These are phyloP conservation scores for Pseudonectria foliicola DNA, from an alignment of 2,329 filamentous ascomycete genomes.

Conservation along the genomic window DNA sequence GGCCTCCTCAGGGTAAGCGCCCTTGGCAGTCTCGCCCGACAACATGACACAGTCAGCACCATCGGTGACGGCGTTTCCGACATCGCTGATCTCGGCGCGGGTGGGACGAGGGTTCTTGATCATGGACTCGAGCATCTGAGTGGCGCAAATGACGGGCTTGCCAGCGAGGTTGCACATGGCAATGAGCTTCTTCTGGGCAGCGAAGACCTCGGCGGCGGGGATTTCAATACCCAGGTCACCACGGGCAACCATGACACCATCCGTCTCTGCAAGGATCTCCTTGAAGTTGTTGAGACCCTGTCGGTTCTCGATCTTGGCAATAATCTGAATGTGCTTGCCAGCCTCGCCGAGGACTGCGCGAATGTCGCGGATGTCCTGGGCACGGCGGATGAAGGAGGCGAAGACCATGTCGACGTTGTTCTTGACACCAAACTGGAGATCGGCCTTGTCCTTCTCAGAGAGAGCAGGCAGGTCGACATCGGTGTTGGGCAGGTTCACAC, in stretches of 20 bases:
- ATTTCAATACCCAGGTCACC: conserved; percentile 96
- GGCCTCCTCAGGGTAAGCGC: conserved; percentile 84
- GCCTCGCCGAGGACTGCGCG: conserved; percentile 84
- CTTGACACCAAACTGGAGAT: conserved; percentile 93
- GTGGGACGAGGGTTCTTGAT: conserved; percentile 99
- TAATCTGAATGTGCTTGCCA: conserved; percentile 96
- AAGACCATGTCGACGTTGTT: conserved; percentile 99
- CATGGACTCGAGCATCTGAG: conserved; percentile 99
- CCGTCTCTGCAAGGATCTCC: conserved; percentile 91
- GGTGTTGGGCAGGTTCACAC: conserved; percentile 97
- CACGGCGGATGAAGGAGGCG: conserved; percentile 94
- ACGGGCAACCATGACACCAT: conserved; percentile 99
- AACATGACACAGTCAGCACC: conserved; percentile 99
- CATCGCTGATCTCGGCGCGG: conserved; percentile 95
- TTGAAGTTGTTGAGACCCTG: conserved; percentile 99
- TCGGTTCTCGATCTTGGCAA: conserved; percentile 99
- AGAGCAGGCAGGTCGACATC: conserved; percentile 96
- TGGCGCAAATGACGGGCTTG: conserved; percentile 98
- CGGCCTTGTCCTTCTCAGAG: conserved; percentile 95
- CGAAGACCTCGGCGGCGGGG: conserved; percentile 95
- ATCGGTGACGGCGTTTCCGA: conserved; percentile 95
- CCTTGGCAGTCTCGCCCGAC: conserved; percentile 98
- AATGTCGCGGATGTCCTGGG: conserved; percentile 87
- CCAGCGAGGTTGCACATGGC: conserved; percentile 99
- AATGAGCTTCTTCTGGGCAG: conserved; percentile 99